Conservation (phyloP, 2,329 filamentous ascomycete species). For the Dactylonectria macrodidyma region DNA sequence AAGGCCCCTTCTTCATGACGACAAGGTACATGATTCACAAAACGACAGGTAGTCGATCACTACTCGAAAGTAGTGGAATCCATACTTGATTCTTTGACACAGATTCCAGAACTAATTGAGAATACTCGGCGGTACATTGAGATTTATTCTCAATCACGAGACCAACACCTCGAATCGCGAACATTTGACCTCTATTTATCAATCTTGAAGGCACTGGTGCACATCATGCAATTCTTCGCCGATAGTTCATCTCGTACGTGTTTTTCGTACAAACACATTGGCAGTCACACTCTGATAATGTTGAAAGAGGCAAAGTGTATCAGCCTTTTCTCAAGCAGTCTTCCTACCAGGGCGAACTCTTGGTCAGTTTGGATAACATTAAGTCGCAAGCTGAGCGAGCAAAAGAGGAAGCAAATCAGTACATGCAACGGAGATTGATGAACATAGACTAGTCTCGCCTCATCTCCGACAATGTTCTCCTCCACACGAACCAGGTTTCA, state of each 20-base stretch:
- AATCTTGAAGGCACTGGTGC: slow-evolving; percentile 17
- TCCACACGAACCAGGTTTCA: neutral
- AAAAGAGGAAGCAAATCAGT: slow-evolving; percentile 7
- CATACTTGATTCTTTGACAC: slow-evolving; percentile 21
- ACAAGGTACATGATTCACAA: neutral
- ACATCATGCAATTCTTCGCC: slow-evolving; percentile 34
- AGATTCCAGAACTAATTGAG: slow-evolving; percentile 30
- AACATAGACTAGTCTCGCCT: neutral
- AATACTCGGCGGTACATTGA: slow-evolving; percentile 26
- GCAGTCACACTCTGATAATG: neutral
- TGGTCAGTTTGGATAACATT: neutral
- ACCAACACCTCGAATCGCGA: slow-evolving; percentile 26
- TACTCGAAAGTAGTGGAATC: slow-evolving; percentile 26
- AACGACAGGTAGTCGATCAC: neutral
- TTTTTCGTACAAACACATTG: neutral
- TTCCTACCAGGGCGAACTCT: slow-evolving; percentile 3
- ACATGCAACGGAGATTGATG: neutral
- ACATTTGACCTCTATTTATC: slow-evolving; percentile 29
- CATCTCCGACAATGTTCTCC: neutral
- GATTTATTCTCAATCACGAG: slow-evolving; percentile 23
- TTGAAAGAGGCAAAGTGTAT: neutral
- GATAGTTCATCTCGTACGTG: slow-evolving; percentile 21
- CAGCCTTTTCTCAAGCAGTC: slow-evolving; percentile 8
- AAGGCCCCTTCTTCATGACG: neutral
- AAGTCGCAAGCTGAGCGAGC: neutral